phyloP scores from a whole-genome alignment of 768 basidiomycete species.

The Boletus tomentosulus region DNA sequence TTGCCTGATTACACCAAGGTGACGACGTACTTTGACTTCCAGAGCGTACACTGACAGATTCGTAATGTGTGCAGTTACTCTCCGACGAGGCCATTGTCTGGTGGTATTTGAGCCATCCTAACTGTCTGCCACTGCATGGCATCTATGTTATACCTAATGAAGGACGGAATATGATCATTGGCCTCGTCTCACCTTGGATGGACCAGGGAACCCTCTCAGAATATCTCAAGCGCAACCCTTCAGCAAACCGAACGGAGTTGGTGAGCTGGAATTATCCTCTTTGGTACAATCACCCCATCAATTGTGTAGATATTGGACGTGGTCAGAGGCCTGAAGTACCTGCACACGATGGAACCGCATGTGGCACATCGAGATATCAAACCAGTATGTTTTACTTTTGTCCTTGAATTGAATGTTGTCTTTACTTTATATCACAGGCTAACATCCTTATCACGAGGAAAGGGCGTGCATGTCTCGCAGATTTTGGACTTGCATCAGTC shows the following conservation, averaged over 20 bases:
- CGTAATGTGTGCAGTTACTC: slow-evolving; percentile 14
- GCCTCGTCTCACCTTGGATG: slow-evolving; percentile 41
- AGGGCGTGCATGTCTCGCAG: slow-evolving; percentile 44
- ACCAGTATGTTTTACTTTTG: slow-evolving; percentile 19
- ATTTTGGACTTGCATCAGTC: slow-evolving; percentile 40
- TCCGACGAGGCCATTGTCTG: slow-evolving; percentile 33
- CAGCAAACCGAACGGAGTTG: slow-evolving; percentile 25
- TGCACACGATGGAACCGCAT: slow-evolving; percentile 38
- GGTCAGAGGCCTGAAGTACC: slow-evolving; percentile 39
- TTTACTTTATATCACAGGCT: slow-evolving; percentile 29
- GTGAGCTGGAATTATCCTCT: slow-evolving; percentile 21
- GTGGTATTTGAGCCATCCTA: slow-evolving; percentile 32
- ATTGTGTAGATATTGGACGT: slow-evolving; percentile 38
- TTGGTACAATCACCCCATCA: not conserved
- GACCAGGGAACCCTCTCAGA: slow-evolving; percentile 27
- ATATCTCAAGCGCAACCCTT: slow-evolving; percentile 27
- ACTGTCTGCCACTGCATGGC: slow-evolving; percentile 36
- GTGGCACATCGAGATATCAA: slow-evolving; percentile 33
- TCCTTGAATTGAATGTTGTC: not conserved
- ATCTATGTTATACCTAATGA: slow-evolving; percentile 16
- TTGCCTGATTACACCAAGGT: slow-evolving; percentile 18
- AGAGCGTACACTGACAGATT: not conserved
- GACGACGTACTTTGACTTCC: not conserved
- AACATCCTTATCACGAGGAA: slow-evolving; percentile 44
- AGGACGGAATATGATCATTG: slow-evolving; percentile 14